Evolutionary conservation across 805 yeast genomes (phyloP), one percentile per base, ranked within the genome.

Genomic region (Ogataea dorogensis): DNA sequence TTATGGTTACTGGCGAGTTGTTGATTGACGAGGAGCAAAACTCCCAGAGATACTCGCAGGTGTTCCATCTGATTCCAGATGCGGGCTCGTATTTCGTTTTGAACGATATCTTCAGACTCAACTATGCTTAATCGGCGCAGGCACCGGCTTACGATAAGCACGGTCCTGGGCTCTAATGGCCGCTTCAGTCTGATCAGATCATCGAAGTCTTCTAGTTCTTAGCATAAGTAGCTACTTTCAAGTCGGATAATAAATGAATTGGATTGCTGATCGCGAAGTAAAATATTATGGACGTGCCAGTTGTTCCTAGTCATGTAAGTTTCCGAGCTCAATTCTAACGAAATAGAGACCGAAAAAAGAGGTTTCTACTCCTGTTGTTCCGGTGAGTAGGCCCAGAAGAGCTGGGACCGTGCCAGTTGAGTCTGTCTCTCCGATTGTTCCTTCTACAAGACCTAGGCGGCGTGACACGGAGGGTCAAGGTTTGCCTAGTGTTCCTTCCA

Each of bases 1-100:
- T 91, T 36, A 82, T 93, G 93, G 97, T 93, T 53, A 93, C 98
- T 37, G 98, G 98, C 47, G 96, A 86, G 65, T 75, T 93, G 49
- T 67, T 88, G 54, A 74, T 83, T 49, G 98, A 93, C 62, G 98
- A 91, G 47, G 98, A 93, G 71, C 85, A 81, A 61, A 88, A 87
- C 65, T 79, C 97, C 39, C 97, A 91, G 67, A 81, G 96, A 68
- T 93, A 89, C 69, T 86, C 98, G 20, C 98, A 93, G 70, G 95
- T 87, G 31, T 93, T 93, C 80, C 98, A 93, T 63, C 78, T 93
- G 68, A 81, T 88, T 46, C 97, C 96, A 48, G 98, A 93, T 42
- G 86, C 83, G 34, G 77, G 75, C 59, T 83, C 94, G 20, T 93
- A 89, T 74, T 93, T 80, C 59, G 98, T 93, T 43, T 85, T 87